These are phyloP conservation scores for Myxozyma mucilagina DNA, from an alignment of 805 yeast genomes.

Conservation along the genomic window DNA sequence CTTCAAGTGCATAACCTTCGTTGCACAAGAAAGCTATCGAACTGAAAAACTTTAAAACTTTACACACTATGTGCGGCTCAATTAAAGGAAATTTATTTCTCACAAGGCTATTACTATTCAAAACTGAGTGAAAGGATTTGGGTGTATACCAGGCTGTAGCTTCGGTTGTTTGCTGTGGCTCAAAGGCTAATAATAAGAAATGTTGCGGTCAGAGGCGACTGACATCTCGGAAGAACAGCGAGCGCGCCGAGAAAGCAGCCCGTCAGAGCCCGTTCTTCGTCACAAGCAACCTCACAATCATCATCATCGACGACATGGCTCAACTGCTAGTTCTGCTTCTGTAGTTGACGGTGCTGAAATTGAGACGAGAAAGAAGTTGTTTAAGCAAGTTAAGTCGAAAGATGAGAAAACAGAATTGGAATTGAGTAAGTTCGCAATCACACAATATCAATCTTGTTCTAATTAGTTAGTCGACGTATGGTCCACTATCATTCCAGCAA, in stretches of 20 bases:
- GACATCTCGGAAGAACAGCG: not conserved
- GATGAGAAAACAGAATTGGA: conserved; percentile 21
- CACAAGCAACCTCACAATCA: conserved; percentile 26
- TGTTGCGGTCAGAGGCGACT: conserved; percentile 19
- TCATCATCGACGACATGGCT: conserved; percentile 15
- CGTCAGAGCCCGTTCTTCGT: conserved; percentile 7
- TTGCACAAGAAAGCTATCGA: not conserved
- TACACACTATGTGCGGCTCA: not conserved
- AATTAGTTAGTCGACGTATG: conserved; percentile 36
- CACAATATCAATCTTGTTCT: not conserved
- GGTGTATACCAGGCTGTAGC: not conserved
- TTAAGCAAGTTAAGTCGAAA: conserved; percentile 16
- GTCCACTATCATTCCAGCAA: conserved; percentile 40
- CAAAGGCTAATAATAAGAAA: not conserved
- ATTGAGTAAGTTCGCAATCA: conserved; percentile 9
- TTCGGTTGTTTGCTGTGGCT: not conserved
- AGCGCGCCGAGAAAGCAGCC: not conserved
- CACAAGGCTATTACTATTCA: not conserved
- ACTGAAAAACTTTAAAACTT: not conserved
- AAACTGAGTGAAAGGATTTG: not conserved
- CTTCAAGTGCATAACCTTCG: not conserved
- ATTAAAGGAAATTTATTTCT: not conserved
- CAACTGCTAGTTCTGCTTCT: not conserved
- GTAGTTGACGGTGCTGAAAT: not conserved
- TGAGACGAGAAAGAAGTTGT: not conserved